A percentile compares a stretch with the other conserved stretches of the same genome.
phyloP scores from a whole-genome alignment of 2,329 filamentous ascomycete species.

The Sporothrix schenckii region DNA sequence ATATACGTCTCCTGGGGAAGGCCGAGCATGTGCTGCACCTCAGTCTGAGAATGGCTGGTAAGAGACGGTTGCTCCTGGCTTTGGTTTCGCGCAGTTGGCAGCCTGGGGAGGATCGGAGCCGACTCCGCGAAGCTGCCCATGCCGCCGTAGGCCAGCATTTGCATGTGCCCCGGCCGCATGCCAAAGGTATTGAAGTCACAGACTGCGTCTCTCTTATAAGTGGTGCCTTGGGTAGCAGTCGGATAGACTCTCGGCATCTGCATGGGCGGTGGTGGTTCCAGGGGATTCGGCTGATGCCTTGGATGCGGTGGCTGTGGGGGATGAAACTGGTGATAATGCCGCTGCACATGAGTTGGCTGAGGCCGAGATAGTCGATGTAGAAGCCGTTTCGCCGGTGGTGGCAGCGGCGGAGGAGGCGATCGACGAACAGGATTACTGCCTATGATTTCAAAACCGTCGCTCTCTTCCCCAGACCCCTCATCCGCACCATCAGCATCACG shows the following conservation, averaged over 20 bases:
- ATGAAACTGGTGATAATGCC: neutral
- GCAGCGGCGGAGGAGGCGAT: neutral
- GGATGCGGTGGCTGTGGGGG: neutral
- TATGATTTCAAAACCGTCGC: neutral
- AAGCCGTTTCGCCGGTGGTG: neutral
- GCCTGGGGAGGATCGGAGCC: neutral
- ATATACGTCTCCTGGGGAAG: neutral
- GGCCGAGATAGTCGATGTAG: neutral
- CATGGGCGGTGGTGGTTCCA: neutral
- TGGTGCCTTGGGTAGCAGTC: neutral
- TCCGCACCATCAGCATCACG: neutral
- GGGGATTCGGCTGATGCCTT: neutral
- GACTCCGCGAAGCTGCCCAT: neutral
- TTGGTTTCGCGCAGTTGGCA: neutral
- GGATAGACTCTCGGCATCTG: neutral
- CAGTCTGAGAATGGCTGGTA: conserved; percentile 4
- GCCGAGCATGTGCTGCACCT: neutral
- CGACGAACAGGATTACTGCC: neutral
- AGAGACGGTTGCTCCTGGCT: neutral
- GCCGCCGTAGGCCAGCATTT: neutral
- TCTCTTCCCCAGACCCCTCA: neutral
- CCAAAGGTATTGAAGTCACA: neutral
- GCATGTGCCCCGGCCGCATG: neutral
- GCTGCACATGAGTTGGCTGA: neutral
- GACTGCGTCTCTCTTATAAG: neutral